Conservation (phyloP, 129 eudicot genomes). For the Solidago caesia region DNA sequence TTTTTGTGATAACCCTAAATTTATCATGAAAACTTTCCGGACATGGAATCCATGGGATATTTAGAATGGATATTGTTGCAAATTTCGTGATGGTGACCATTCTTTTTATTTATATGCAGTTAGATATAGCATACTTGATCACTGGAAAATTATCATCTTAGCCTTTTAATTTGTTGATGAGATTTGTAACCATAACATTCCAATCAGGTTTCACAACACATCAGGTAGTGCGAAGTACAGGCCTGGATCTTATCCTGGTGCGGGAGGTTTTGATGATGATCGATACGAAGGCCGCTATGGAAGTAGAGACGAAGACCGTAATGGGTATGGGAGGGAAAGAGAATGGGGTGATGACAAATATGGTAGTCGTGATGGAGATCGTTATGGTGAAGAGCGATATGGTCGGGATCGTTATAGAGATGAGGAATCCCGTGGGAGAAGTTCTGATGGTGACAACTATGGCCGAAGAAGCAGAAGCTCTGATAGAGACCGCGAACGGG, state of each 20-base stretch:
- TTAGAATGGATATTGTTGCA: neutral
- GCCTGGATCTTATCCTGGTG: constrained; percentile 59
- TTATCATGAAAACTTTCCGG: neutral
- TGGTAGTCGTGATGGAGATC: constrained; percentile 60
- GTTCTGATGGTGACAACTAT: constrained; percentile 55
- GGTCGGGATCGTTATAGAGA: constrained; percentile 64
- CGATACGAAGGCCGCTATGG: constrained; percentile 39
- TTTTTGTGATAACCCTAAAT: neutral
- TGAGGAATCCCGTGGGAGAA: constrained; percentile 83
- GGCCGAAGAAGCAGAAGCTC: constrained; percentile 82
- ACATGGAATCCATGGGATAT: neutral
- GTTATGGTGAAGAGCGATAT: constrained; percentile 60
- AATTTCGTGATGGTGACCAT: neutral
- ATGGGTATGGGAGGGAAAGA: constrained; percentile 83
- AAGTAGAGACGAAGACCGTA: constrained; percentile 37
- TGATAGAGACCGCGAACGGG: constrained; percentile 68
- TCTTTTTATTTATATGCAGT: neutral
- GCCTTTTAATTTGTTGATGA: neutral
- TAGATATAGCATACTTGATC: neutral
- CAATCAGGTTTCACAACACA: constrained; percentile 70
- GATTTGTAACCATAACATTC: neutral
- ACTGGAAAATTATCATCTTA: neutral
- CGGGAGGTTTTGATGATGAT: constrained; percentile 65
- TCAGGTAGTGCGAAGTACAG: constrained; percentile 65
- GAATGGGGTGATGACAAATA: constrained; percentile 61